These are phyloP conservation scores for Graphilbum ipis-grandicollis DNA, from an alignment of 2,329 filamentous ascomycete genomes.

Conservation along the genomic window DNA sequence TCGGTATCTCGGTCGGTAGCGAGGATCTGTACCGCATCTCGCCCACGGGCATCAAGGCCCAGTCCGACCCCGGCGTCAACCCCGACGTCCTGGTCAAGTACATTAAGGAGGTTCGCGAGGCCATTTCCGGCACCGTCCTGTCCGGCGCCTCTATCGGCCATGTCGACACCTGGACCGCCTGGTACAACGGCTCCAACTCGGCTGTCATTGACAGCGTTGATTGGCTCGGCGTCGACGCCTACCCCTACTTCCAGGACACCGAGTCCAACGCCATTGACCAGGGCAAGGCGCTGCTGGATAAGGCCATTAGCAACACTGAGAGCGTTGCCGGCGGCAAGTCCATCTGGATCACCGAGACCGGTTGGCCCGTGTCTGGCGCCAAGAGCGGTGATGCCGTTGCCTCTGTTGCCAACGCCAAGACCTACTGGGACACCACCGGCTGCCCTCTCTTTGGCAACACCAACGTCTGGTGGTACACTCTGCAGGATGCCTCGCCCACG, in stretches of 20 bases:
- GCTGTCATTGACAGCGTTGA: slow-evolving; percentile 53
- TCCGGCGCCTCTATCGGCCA: slow-evolving; percentile 49
- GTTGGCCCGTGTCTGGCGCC: slow-evolving; percentile 62
- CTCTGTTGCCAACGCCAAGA: slow-evolving; percentile 49
- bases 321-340: slow-evolving; percentile 45
- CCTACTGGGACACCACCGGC: slow-evolving; percentile 65
- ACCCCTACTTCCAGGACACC: slow-evolving; percentile 67
- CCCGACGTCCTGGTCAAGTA: slow-evolving; percentile 49
- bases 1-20: slow-evolving; percentile 70
- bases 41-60: slow-evolving; percentile 45
- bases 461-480: slow-evolving; percentile 63
- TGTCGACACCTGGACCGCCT: slow-evolving; percentile 79
- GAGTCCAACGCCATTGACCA: slow-evolving; percentile 47
- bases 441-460: slow-evolving; percentile 49
- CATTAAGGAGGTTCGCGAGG: slow-evolving; percentile 48
- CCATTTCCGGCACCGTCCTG: slow-evolving; percentile 45
- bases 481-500: slow-evolving; percentile 45
- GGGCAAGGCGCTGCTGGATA: slow-evolving; percentile 49
- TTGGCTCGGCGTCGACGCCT: slow-evolving; percentile 72
- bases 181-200: slow-evolving; percentile 54
- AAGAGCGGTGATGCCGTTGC: slow-evolving; percentile 45
- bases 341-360: slow-evolving; percentile 79
- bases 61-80: slow-evolving; percentile 40
- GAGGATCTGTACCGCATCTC: slow-evolving; percentile 78
- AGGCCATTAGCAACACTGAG: slow-evolving; percentile 43